Percentiles rank a stretch among this genome's conserved stretches.
phyloP scores from a whole-genome alignment of 768 basidiomycete species.

The Amanita phalloides region DNA sequence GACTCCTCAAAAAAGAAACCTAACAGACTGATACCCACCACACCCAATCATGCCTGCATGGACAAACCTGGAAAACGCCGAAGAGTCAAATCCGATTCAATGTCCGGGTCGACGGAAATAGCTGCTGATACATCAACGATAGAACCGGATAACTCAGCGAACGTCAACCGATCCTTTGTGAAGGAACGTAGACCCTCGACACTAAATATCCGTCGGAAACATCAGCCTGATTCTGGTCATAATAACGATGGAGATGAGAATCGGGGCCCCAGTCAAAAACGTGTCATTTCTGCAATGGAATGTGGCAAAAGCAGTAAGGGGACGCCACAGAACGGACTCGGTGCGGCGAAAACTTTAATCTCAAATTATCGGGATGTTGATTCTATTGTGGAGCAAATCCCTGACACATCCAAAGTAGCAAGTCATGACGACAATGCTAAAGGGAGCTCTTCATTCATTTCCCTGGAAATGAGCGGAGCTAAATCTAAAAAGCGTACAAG shows the following conservation, averaged over 20 bases:
- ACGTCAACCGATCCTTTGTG: background rate
- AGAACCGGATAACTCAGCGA: background rate
- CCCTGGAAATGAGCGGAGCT: background rate
- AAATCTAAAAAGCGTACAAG: conserved; percentile 1
- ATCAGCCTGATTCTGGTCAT: background rate
- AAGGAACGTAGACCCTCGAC: background rate
- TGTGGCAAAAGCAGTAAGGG: background rate
- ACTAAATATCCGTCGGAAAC: background rate
- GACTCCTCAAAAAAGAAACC: background rate
- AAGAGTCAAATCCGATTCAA: background rate
- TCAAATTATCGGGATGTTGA: background rate
- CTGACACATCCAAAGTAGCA: background rate
- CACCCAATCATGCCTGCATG: background rate
- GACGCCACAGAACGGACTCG: conserved; percentile 2
- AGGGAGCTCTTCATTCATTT: background rate
- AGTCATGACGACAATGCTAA: background rate
- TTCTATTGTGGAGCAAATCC: background rate
- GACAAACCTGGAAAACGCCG: background rate
- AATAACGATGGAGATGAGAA: background rate
- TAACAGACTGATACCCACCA: background rate
- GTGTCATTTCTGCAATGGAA: background rate
- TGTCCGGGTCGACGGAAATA: background rate
- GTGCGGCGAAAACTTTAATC: background rate
- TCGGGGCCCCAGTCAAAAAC: background rate
- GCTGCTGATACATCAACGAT: background rate